phyloP scores from a whole-genome alignment of 2,329 filamentous ascomycete genomes.

The Colletotrichum kahawae region DNA sequence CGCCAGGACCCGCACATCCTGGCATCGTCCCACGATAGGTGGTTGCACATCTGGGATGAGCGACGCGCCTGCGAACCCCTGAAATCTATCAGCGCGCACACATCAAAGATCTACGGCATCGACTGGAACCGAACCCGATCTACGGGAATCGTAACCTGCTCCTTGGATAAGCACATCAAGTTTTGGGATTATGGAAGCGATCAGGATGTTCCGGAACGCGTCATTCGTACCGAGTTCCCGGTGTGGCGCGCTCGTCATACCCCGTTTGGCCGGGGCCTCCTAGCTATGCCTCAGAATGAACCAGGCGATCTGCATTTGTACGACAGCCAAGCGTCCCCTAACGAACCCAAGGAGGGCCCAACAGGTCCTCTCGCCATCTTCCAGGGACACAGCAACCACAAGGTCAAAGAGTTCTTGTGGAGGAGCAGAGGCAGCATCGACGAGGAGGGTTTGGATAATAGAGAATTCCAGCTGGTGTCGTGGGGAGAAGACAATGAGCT shows the following conservation, averaged over 20 bases:
- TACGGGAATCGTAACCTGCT: slow-evolving; percentile 82
- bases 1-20: slow-evolving; percentile 85
- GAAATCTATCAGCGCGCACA: slow-evolving; percentile 84
- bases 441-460: slow-evolving; percentile 74
- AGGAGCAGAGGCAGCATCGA: slow-evolving; percentile 73
- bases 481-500: slow-evolving; percentile 90
- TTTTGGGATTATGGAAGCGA: slow-evolving; percentile 82
- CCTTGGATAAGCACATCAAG: slow-evolving; percentile 89
- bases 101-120: slow-evolving; percentile 92
- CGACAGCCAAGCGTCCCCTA: slow-evolving; percentile 61
- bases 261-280: slow-evolving; percentile 82
- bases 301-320: slow-evolving; percentile 87
- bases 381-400: slow-evolving; percentile 64
- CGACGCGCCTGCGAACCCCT: slow-evolving; percentile 79
- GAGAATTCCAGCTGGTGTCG: slow-evolving; percentile 91
- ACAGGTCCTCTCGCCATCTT: slow-evolving; percentile 62
- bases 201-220: slow-evolving; percentile 70
- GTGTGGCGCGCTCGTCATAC: slow-evolving; percentile 92
- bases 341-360: slow-evolving; percentile 47
- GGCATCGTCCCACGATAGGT: slow-evolving; percentile 89
- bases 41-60: slow-evolving; percentile 89
- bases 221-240: slow-evolving; percentile 83
- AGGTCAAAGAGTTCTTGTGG: slow-evolving; percentile 94
- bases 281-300: slow-evolving; percentile 92
- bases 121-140: slow-evolving; percentile 87